Evolutionary conservation across 2,329 filamentous ascomycete genomes (phyloP).

Genomic region (Alternaria angustiovoidea): DNA sequence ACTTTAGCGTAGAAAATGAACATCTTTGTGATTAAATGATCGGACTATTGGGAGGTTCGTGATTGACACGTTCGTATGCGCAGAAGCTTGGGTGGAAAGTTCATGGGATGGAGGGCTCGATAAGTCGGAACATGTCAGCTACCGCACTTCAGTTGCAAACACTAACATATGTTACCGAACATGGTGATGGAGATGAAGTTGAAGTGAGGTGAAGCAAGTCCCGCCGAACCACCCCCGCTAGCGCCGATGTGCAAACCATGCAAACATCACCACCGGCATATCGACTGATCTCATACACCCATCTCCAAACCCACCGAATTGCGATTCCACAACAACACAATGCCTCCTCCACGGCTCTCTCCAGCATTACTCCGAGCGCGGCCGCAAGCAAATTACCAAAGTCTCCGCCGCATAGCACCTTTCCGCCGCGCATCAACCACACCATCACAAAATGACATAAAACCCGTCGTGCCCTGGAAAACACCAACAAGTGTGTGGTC

Average conservation of each 20-base stretch:
- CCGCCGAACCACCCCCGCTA: constrained; percentile 11
- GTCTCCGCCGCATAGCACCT: constrained; percentile 29
- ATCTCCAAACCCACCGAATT: constrained; percentile 13
- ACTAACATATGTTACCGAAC: background rate
- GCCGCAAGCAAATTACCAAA: constrained; percentile 31
- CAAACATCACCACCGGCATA: constrained; percentile 31
- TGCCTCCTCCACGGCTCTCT: constrained; percentile 40
- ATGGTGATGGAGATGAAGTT: background rate
- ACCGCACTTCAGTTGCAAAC: too few relatives aligned
- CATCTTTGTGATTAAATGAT: background rate
- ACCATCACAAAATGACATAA: constrained; percentile 24
- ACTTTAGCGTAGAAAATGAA: background rate
- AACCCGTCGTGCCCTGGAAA: constrained; percentile 48
- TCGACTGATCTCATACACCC: constrained; percentile 29
- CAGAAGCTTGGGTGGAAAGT: background rate
- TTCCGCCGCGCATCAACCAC: constrained; percentile 33
- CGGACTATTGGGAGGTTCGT: background rate
- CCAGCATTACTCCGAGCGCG: constrained; percentile 34
- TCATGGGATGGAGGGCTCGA: background rate
- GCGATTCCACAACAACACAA: constrained; percentile 22
- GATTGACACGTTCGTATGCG: background rate
- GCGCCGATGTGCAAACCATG: constrained; percentile 26
- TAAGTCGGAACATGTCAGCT: fast-evolving
- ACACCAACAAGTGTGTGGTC: constrained; percentile 51
- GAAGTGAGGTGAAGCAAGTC: constrained; percentile 7